Conservation (phyloP, 371 early-diverging fungal genomes). For the Actinomortierella wolfii region DNA sequence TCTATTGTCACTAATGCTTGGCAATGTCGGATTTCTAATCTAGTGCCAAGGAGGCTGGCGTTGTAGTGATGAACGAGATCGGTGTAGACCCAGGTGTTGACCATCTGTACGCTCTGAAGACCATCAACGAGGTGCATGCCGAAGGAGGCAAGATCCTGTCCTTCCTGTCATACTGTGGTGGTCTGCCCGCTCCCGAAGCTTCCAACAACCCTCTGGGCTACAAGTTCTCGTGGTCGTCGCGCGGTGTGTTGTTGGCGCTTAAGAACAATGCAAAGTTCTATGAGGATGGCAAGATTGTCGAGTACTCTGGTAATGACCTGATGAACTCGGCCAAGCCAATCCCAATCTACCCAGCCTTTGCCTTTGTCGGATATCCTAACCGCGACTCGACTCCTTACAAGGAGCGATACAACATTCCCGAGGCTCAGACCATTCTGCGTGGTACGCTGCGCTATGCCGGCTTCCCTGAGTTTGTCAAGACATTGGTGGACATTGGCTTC, state of each 20-base stretch:
- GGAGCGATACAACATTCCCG: constrained; percentile 94
- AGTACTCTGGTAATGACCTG: constrained; percentile 86
- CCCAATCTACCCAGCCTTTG: constrained; percentile 89
- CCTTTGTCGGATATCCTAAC: constrained; percentile 92
- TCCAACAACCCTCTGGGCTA: constrained; percentile 98
- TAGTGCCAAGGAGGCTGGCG: constrained; percentile 78
- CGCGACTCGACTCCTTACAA: constrained; percentile 96
- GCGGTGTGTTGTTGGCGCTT: constrained; percentile 94
- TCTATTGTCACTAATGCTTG: no score
- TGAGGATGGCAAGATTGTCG: constrained; percentile 88
- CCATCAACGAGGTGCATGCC: constrained; percentile 86
- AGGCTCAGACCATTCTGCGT: constrained; percentile 91
- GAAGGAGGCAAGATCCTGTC: constrained; percentile 87
- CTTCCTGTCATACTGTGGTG: constrained; percentile 98
- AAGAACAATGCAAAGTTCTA: constrained; percentile 91
- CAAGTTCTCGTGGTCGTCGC: constrained; percentile 98
- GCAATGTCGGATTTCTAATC: constrained; percentile 5
- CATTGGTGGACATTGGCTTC: constrained; percentile 91
- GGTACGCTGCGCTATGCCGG: constrained; percentile 95
- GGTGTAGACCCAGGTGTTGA: constrained; percentile 97
- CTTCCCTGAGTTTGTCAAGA: constrained; percentile 91
- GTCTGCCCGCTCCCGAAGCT: constrained; percentile 97
- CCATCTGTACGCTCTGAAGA: constrained; percentile 86
- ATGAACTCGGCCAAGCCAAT: constrained; percentile 90
- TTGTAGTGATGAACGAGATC: constrained; percentile 91